Percentiles rank a stretch among this genome's conserved stretches.
phyloP scores from a whole-genome alignment of 176 grass and related monocot species.

The Tillandsia fasciculata region DNA sequence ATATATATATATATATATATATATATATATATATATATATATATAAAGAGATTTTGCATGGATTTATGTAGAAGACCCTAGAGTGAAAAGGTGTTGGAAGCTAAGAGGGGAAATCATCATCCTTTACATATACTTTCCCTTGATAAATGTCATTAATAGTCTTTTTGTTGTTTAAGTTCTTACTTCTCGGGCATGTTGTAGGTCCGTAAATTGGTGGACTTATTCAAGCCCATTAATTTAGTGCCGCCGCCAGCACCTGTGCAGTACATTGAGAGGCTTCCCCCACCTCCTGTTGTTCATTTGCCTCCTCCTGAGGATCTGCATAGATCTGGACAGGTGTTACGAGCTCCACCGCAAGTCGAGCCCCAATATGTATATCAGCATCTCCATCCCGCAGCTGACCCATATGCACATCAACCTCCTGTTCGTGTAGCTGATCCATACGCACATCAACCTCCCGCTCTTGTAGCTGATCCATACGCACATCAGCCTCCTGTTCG shows the following conservation, averaged over 20 bases:
- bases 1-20: too few species aligned
- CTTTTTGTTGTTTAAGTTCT: background rate
- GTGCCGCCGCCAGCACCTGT: background rate
- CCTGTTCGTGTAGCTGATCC: too few species aligned
- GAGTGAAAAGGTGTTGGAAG: too few species aligned
- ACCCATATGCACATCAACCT: constrained; percentile 22
- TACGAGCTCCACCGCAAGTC: constrained; percentile 20
- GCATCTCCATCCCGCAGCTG: constrained; percentile 21
- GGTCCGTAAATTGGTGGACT: constrained; percentile 38
- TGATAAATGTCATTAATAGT: too few species aligned
- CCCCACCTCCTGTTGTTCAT: constrained; percentile 17
- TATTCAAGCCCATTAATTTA: constrained; percentile 27
- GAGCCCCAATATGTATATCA: constrained; percentile 20
- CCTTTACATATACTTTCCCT: too few species aligned
- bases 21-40: too few species aligned
- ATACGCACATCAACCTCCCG: constrained; percentile 19
- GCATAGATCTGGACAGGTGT: constrained; percentile 23
- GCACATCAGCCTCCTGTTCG: constrained; percentile 2
- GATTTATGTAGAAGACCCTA: too few species aligned
- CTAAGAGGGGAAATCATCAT: too few species aligned
- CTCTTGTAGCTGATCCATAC: constrained; percentile 20
- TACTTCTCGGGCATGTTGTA: constrained; percentile 22
- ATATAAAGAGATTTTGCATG: too few species aligned
- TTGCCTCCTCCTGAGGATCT: constrained; percentile 28
- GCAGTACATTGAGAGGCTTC: constrained; percentile 25